Base-by-base conservation (phyloP, 805 yeast genomes). In the Cyberlindnera galapagoensis region DNA sequence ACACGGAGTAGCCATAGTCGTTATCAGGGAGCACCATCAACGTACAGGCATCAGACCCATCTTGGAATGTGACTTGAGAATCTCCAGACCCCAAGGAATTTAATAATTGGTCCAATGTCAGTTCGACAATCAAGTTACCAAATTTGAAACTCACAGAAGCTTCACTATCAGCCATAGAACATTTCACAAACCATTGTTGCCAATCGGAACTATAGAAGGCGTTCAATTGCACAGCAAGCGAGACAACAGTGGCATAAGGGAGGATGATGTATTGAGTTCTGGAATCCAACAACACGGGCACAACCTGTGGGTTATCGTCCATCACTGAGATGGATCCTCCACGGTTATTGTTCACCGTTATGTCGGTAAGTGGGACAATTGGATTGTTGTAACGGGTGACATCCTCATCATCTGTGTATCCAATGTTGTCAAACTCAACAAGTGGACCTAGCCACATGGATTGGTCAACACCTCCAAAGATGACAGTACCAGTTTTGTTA, bases 211-310 rank as follows among this genome's bases (percentile, higher is more conserved):
- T 65, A 49, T 72, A 82, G 40, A 65, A 70, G 0, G 90, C 90
- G 46, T 77, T 76, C 24, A 78, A 58, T 54, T 82, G 88, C 17
- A 80, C 63, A 0, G 88, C 85, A 19, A 82, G 54, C 43, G 71
- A 72, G 31, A 81, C 63, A 25, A 82, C 59, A 5, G 72, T 50
- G 28, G 69, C 66, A 24, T 67, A 56, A 0, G 90, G 90, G 21
- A 82, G 51, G 47, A 60, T 69, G 18, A 63, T 64, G 50, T 56
- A 69, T 9, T 54, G 40, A 24, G 67, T 59, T 35, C 84, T 61
- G 2, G 83, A 59, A 47, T 80, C 86, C 14, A 81, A 48, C 5
- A 80, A 34, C 0, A 75, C 78, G 0, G 87, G 80, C 16, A 28
- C n/a, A 1, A 13, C 15, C n/a, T n/a, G n/a, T 4, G 28, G 18